Conservation (phyloP, 495 filamentous ascomycete species). For the Clavariopsis aquatica region DNA sequence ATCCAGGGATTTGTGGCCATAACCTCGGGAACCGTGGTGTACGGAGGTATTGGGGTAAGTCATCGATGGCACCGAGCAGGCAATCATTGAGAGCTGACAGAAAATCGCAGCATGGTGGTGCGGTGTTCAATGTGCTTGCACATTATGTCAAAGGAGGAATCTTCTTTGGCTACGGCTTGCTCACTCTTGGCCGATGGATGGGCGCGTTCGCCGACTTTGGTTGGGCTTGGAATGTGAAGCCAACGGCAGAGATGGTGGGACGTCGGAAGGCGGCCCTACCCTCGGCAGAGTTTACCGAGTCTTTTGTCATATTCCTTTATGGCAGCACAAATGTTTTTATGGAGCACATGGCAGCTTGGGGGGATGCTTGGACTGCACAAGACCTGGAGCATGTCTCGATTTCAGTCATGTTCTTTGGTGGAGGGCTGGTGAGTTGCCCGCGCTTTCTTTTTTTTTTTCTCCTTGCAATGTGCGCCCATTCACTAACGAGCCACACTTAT, state of each 20-base stretch:
- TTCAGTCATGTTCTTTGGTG: constrained; percentile 90
- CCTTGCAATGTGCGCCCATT: constrained; percentile 5
- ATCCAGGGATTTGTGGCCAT: constrained; percentile 65
- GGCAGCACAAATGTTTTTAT: constrained; percentile 89
- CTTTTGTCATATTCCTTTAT: constrained; percentile 83
- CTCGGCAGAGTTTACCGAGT: constrained; percentile 86
- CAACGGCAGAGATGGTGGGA: constrained; percentile 58
- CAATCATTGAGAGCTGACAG: constrained; percentile 11
- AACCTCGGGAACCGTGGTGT: constrained; percentile 65
- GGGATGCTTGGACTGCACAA: constrained; percentile 67
- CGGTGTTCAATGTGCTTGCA: constrained; percentile 82
- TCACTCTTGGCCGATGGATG: constrained; percentile 87
- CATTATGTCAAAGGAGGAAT: constrained; percentile 98
- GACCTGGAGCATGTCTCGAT: constrained; percentile 95
- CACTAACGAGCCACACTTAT: constrained; percentile 27
- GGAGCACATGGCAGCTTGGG: constrained; percentile 78
- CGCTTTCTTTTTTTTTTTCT: constrained; percentile 47
- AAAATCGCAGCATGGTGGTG: constrained; percentile 52
- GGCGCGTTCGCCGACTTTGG: constrained; percentile 89
- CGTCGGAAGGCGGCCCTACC: constrained; percentile 64
- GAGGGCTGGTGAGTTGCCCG: constrained; percentile 73
- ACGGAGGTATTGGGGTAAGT: constrained; percentile 70
- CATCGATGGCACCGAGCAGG: neutral
- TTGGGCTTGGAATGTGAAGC: constrained; percentile 94
- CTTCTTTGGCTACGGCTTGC: constrained; percentile 90